Percentiles rank a stretch among this genome's conserved stretches.
Conservation (phyloP, 805 yeast species). For the Candida broadrunensis region DNA sequence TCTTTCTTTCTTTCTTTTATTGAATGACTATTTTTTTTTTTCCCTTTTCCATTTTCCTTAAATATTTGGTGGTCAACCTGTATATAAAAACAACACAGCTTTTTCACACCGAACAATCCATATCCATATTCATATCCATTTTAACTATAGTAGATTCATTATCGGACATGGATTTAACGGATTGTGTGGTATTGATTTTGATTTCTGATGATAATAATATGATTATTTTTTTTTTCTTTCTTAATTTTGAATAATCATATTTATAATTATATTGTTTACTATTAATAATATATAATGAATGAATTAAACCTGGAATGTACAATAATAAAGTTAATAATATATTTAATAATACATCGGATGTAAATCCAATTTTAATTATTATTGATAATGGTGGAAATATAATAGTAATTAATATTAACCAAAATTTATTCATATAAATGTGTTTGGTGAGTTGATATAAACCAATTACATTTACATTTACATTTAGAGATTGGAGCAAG, state of each 20-base stretch:
- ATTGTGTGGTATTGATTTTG: neutral
- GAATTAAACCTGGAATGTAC: conserved; percentile 69
- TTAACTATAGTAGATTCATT: neutral
- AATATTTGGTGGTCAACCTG: too few species aligned
- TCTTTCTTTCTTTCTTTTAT: too few species aligned
- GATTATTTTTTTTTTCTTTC: neutral
- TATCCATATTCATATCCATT: neutral
- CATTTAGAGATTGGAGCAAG: too few species aligned
- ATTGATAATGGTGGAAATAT: conserved; percentile 61
- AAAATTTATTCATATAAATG: too few species aligned
- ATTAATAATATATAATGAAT: conserved; percentile 53
- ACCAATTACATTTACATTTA: too few species aligned
- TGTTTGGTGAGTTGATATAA: too few species aligned
- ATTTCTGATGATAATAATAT: neutral
- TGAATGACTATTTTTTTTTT: too few species aligned
- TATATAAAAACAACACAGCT: too few species aligned
- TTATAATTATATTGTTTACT: neutral
- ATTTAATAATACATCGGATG: conserved; percentile 46
- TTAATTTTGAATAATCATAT: neutral
- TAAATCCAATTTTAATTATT: conserved; percentile 55
- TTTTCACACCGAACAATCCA: neutral
- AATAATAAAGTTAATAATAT: conserved; percentile 66
- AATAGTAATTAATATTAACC: conserved; percentile 35
- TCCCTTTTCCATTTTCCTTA: too few species aligned
- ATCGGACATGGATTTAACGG: neutral